Evolutionary conservation across 345 rosid species (phyloP).

Genomic region (Moringa oleifera): DNA sequence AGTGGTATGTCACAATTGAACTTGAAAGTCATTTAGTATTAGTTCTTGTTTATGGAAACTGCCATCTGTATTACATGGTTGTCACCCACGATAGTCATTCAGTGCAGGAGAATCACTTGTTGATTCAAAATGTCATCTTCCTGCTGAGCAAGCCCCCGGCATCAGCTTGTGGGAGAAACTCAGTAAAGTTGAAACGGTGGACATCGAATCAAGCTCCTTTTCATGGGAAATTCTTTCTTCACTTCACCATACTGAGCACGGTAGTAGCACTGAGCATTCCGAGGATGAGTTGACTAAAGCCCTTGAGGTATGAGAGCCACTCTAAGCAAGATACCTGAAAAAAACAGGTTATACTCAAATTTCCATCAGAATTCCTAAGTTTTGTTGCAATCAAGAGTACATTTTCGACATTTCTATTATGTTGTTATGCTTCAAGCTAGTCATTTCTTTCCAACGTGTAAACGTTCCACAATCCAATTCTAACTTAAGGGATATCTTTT

Average conservation of each 20-base stretch:
- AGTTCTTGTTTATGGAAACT: neutral
- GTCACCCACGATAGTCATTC: conserved; percentile 19
- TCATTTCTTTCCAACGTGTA: neutral
- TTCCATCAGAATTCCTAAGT: too few species aligned
- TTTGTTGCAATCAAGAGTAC: neutral
- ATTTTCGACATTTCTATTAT: neutral
- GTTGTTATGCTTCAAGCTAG: neutral
- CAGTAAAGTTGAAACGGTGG: conserved; percentile 66
- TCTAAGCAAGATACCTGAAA: conserved; percentile 8
- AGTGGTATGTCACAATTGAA: neutral
- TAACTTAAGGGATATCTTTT: neutral
- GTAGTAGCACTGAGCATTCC: conserved; percentile 69
- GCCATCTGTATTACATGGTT: conserved; percentile 3
- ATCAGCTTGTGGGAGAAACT: conserved; percentile 89
- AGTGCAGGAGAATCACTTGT: conserved; percentile 51
- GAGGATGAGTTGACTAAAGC: conserved; percentile 91
- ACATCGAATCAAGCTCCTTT: conserved; percentile 59
- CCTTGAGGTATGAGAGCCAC: conserved; percentile 57
- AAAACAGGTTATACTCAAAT: neutral
- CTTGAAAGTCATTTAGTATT: neutral
- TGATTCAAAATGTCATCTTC: conserved; percentile 43
- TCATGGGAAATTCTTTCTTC: conserved; percentile 94
- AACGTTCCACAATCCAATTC: neutral
- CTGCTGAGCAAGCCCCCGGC: conserved; percentile 49
- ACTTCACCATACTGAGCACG: conserved; percentile 93